A percentile compares a stretch with the other conserved stretches of the same genome.
Conservation (phyloP, 331 rosid genomes). For the Rhamnella rubrinervis region DNA sequence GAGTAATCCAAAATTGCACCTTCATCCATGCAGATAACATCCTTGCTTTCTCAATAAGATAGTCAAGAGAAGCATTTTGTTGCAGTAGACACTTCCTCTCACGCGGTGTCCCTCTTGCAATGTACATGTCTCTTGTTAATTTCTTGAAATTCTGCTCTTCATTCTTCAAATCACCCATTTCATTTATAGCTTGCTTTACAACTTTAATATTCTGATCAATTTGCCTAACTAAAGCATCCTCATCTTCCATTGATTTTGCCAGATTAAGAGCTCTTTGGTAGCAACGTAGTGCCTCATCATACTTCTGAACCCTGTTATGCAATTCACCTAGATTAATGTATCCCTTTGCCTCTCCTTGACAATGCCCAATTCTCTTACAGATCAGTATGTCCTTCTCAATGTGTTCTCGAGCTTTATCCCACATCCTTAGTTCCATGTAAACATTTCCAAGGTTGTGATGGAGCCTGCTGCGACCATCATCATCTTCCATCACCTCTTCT, state of each 20-base stretch:
- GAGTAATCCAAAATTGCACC: constrained; percentile 38
- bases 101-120: constrained; percentile 56
- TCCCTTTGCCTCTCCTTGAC: constrained; percentile 94
- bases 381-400: constrained; percentile 67
- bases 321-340: constrained; percentile 75
- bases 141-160: constrained; percentile 81
- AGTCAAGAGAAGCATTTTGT: constrained; percentile 52
- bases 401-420: constrained; percentile 65
- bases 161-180: constrained; percentile 53
- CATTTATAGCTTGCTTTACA: constrained; percentile 46
- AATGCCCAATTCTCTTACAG: constrained; percentile 68
- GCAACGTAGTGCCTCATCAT: constrained; percentile 57
- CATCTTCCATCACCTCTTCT: constrained; percentile 65
- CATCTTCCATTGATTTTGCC: constrained; percentile 71
- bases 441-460: constrained; percentile 90
- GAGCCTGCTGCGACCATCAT: constrained; percentile 80
- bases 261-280: constrained; percentile 60
- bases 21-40: constrained; percentile 61
- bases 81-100: constrained; percentile 64
- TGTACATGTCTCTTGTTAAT: constrained; percentile 54
- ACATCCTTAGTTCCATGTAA: constrained; percentile 67
- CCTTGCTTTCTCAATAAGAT: constrained; percentile 66
- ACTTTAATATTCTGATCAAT: constrained; percentile 58
- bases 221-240: constrained; percentile 63
- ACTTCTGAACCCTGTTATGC: constrained; percentile 72